Evolutionary conservation across 257 asterid genomes (phyloP).

Genomic region (Perilla frutescens): DNA sequence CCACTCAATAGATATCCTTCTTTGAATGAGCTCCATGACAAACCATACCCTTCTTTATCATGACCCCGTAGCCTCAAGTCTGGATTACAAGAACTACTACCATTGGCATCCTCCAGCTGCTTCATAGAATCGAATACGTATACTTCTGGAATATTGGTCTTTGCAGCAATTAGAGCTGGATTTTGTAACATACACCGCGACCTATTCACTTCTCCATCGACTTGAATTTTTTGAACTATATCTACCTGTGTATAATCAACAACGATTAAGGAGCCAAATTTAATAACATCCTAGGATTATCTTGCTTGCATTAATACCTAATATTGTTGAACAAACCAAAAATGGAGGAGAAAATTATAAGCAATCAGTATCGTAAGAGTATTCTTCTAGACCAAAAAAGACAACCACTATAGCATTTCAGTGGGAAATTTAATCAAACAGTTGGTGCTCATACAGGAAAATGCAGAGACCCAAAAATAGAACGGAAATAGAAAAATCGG

Average conservation of each 20-base stretch:
- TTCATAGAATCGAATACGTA: constrained; percentile 71
- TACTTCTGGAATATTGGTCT: constrained; percentile 77
- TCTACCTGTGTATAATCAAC: constrained; percentile 60
- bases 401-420: constrained; percentile 1
- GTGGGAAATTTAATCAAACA: constrained; percentile 54
- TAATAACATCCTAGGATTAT: constrained; percentile 14
- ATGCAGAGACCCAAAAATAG: not conserved
- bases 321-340: not conserved
- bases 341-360: not conserved
- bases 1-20: constrained; percentile 87
- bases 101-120: constrained; percentile 48
- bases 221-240: constrained; percentile 72
- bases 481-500: not conserved
- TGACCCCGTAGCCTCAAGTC: constrained; percentile 86
- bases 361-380: not conserved
- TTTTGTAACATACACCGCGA: constrained; percentile 84
- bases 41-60: constrained; percentile 90
- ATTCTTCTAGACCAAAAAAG: not conserved
- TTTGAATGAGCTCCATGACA: constrained; percentile 88
- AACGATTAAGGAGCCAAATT: not conserved
- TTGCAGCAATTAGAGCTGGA: constrained; percentile 77
- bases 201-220: constrained; percentile 95
- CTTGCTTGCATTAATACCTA: not conserved
- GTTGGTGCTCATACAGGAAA: constrained; percentile 32
- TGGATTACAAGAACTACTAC: constrained; percentile 60